A percentile compares a stretch with the other conserved stretches of the same genome.
These are phyloP conservation scores for Tulasnella sp. DNA, from an alignment of 768 basidiomycete genomes.

Conservation along the genomic window DNA sequence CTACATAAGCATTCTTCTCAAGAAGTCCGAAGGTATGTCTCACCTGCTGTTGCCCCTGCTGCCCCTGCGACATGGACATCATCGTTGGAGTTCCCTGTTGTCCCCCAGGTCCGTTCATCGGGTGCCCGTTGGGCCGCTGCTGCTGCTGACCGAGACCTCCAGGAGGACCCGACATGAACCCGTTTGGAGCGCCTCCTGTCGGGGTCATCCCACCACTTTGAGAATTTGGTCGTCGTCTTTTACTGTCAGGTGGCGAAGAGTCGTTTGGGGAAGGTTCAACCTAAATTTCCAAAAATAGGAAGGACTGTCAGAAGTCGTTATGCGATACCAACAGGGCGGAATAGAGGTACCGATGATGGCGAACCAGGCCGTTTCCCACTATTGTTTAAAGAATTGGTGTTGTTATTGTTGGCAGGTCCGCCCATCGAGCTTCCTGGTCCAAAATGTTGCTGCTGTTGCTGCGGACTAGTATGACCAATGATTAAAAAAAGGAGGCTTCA, in stretches of 20 bases:
- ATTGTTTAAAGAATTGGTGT: too few species aligned
- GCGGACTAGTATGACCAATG: neutral
- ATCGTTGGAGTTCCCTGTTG: neutral
- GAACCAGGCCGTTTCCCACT: slow-evolving; percentile 1
- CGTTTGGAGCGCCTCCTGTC: neutral
- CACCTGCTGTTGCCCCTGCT: neutral
- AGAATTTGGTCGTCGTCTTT: neutral
- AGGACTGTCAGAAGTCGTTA: neutral
- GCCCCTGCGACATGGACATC: neutral
- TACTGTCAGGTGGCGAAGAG: slow-evolving; percentile 7
- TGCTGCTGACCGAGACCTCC: slow-evolving; percentile 1
- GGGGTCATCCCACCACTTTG: neutral
- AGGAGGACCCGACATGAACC: neutral
- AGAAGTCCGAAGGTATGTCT: neutral
- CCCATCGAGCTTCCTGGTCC: neutral
- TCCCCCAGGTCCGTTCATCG: neutral
- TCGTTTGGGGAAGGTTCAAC: neutral
- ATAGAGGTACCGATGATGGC: neutral
- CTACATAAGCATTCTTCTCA: neutral
- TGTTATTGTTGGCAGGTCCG: neutral
- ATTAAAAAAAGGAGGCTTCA: neutral
- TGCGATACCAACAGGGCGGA: neutral
- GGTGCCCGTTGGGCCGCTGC: neutral
- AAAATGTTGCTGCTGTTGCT: neutral
- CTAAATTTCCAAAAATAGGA: neutral